phyloP scores from a whole-genome alignment of 108 stramenopile species.

The Nitzschia inconspicua region DNA sequence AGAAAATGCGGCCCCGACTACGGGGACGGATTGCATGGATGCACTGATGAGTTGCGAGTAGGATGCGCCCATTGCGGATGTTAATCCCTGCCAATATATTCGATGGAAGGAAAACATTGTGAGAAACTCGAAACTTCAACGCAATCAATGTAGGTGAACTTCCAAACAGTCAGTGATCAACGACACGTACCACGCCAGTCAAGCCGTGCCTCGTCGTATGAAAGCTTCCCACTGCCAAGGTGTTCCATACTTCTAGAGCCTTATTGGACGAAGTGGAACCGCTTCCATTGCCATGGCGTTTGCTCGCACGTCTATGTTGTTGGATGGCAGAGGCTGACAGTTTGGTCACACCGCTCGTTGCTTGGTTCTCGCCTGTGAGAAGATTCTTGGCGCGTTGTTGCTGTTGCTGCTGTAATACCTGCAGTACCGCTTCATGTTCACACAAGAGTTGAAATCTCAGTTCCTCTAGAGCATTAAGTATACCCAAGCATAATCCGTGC shows the following conservation, averaged over 20 bases:
- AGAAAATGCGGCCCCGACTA: slow-evolving; percentile 31
- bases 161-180: background rate
- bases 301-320: background rate
- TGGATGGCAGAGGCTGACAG: too few relatives aligned
- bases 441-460: slow-evolving; percentile 13
- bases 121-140: background rate
- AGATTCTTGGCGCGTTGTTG: background rate
- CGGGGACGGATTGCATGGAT: slow-evolving; percentile 19
- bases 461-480: slow-evolving; percentile 18
- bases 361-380: too few relatives aligned
- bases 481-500: slow-evolving; percentile 36
- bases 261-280: too few relatives aligned
- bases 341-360: too few relatives aligned
- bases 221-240: slow-evolving; percentile 23
- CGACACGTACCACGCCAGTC: slow-evolving; percentile 27
- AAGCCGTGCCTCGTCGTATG: slow-evolving; percentile 21
- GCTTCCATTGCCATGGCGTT: background rate
- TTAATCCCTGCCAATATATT: slow-evolving; percentile 8
- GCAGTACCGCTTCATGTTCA: too few relatives aligned
- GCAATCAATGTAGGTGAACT: background rate
- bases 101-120: background rate
- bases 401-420: background rate
- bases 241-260: slow-evolving; percentile 20
- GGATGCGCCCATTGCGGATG: slow-evolving; percentile 27
- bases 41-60: slow-evolving; percentile 27